A percentile compares a stretch with the other conserved stretches of the same genome.
Conservation (phyloP, 2,329 filamentous ascomycete genomes). For the Ambrosiella xylebori region DNA sequence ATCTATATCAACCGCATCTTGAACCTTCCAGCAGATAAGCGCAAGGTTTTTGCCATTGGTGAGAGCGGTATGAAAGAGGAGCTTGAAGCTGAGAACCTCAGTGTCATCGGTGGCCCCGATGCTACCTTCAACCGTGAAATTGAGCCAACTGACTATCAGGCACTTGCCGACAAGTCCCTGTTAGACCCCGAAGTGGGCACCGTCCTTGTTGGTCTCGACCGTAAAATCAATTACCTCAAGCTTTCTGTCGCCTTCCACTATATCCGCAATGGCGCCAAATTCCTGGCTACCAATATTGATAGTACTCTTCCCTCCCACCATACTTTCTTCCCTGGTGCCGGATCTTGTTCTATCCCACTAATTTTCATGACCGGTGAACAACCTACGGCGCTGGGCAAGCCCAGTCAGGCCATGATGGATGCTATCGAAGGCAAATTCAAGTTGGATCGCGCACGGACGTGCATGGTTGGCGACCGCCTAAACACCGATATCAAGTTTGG, state of each 20-base stretch:
- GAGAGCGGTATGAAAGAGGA: slow-evolving; percentile 86
- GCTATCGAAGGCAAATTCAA: slow-evolving; percentile 91
- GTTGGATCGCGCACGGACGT: slow-evolving; percentile 66
- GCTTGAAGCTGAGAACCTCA: slow-evolving; percentile 59
- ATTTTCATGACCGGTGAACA: slow-evolving; percentile 51
- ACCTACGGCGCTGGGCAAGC: slow-evolving; percentile 75
- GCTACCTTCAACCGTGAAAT: slow-evolving; percentile 61
- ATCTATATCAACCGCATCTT: slow-evolving; percentile 94
- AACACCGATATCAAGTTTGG: slow-evolving; percentile 96
- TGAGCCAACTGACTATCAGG: slow-evolving; percentile 59
- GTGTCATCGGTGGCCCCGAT: slow-evolving; percentile 77
- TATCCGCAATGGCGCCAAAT: slow-evolving; percentile 61
- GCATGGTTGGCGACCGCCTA: slow-evolving; percentile 88
- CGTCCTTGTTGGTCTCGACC: slow-evolving; percentile 81
- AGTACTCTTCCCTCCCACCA: slow-evolving; percentile 71
- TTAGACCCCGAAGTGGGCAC: slow-evolving; percentile 80
- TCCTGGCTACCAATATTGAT: slow-evolving; percentile 87
- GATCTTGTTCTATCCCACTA: slow-evolving; percentile 62
- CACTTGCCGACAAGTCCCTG: slow-evolving; percentile 54
- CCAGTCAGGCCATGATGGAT: slow-evolving; percentile 98
- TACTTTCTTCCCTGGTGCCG: slow-evolving; percentile 80
- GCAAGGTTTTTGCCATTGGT: slow-evolving; percentile 88
- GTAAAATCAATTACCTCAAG: slow-evolving; percentile 92
- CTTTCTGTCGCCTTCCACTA: slow-evolving; percentile 73
- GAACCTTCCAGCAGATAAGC: slow-evolving; percentile 56